These are phyloP conservation scores for Emmonsiellopsis sp. DNA, from an alignment of 2,329 filamentous ascomycete species.

Conservation along the genomic window DNA sequence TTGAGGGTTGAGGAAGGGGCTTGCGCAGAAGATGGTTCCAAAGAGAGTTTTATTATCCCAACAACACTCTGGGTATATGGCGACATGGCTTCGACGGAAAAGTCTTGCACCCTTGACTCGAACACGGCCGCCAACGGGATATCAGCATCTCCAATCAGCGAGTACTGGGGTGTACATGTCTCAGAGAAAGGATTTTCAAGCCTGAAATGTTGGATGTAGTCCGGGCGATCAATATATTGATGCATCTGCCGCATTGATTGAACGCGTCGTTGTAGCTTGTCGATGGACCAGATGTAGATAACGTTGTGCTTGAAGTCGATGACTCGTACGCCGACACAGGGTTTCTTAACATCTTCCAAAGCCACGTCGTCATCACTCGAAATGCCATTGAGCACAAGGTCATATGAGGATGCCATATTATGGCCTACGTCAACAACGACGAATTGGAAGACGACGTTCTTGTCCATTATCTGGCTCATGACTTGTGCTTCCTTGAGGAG, in stretches of 20 bases:
- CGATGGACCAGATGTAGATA: constrained; percentile 86
- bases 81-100: constrained; percentile 79
- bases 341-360: constrained; percentile 73
- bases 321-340: constrained; percentile 81
- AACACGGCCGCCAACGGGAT: constrained; percentile 90
- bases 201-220: constrained; percentile 87
- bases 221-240: constrained; percentile 89
- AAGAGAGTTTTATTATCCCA: constrained; percentile 78
- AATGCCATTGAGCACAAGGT: constrained; percentile 87
- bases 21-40: constrained; percentile 88
- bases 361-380: constrained; percentile 76
- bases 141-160: constrained; percentile 83
- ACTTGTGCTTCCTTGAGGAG: constrained; percentile 92
- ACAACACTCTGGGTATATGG: constrained; percentile 87
- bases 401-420: constrained; percentile 84
- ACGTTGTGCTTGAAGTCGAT: constrained; percentile 82
- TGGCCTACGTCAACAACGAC: constrained; percentile 84
- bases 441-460: constrained; percentile 90
- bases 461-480: constrained; percentile 94
- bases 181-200: constrained; percentile 91
- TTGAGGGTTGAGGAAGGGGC: constrained; percentile 88
- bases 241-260: constrained; percentile 93
- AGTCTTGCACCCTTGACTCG: constrained; percentile 89
- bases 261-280: constrained; percentile 81
- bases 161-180: constrained; percentile 82